Evolutionary conservation across 768 basidiomycete species (phyloP), one percentile per base, ranked within the genome.

Genomic region (Lactarius trivialis): DNA sequence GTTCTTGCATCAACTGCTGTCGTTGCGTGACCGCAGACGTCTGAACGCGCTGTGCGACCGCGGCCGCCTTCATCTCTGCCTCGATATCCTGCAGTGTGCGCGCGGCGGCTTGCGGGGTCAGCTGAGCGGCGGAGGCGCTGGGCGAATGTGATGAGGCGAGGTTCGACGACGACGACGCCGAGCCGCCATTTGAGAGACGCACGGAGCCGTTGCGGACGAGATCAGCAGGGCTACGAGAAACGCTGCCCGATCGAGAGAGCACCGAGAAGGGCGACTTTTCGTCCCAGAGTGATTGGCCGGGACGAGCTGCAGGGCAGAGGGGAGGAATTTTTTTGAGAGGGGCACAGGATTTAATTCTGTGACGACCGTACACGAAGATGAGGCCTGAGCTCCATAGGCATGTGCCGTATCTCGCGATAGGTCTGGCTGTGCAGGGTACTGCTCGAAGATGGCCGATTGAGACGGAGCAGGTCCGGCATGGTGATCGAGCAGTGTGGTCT

Each of bases 41-140:
- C 67, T 68, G 55, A 67, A 68, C 41, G 8, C 70, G 71, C 55
- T 71, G 69, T 30, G 70, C 69, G 3, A 63, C 66, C 32, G 83
- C 82, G 24, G 78, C 80, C 7, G 80, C 79, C n/a, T 80, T 79
- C 88, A 92, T 90, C 72, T 93, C 91, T 3, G 85, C 82, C 69
- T 93, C 91, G 61, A 93, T 86, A 66, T 93, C 91, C 66, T 89
- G 85, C 30, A 93, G 71, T 0, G 89, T 91, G 21, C 84, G 65
- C 55, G 49, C 56, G 8, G 55, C 60, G 7, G 59, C 43, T 21
- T 67, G 58, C 14, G 50, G 48, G 30, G 78, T 78, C 6, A 69
- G 70, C 45, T 76, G 76, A 57, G 66, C 60, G 28, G 55, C 54
- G 33, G 64, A 28, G n/a, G 59, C 21, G 43, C 67, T 39, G 30